Base-by-base conservation (phyloP, 169 alveolate species). In the Plasmodium falciparum region DNA sequence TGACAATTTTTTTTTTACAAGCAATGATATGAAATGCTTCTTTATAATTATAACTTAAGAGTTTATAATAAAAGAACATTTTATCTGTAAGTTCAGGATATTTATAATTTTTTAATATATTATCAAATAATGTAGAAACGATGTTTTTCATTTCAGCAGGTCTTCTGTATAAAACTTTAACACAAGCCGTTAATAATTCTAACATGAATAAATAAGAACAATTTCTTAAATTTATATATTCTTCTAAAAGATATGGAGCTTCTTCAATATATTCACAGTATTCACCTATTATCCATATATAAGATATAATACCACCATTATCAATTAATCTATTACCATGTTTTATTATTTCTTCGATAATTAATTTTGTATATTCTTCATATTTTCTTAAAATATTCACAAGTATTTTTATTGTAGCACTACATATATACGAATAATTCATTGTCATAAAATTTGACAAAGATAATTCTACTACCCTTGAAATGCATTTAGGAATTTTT, bases 111-210 rank as follows among this genome's bases (percentile, higher is more conserved):
- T 71, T 95, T 63, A 97, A 73, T 17, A 96, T 94, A 66, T 88
- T 80, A 43, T 95, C 89, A 88, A 96, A 96, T 71, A 97, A 91
- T 54, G 93, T 58, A 47, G 96, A 94, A 3, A 98, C 92, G 13
- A 95, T 96, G 20, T 75, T 85, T 65, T 95, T 92, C 97, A 97
- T 97, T 93, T 98, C 99, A n/a, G 99, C 98, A n/a, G 99, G 98
- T 78, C 99, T 95, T 88, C 94, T 96, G 83, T 96, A 95, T 94
- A 97, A 95, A 49, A 97, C 93, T 89, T 96, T 97, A 59, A 96
- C 88, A 52, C 96, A 92, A 17, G 98, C 97, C 26, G 97, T 92
- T 56, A 97, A 90, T 11, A 98, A 89, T 54, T 96, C 97, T 73
- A 89, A 63, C 62, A 96, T 94, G 50, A 95, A 88, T 58, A 65